Evolutionary conservation across 1,284 basidiomycete genomes (phyloP).

Genomic region (Schizopora paradoxa): DNA sequence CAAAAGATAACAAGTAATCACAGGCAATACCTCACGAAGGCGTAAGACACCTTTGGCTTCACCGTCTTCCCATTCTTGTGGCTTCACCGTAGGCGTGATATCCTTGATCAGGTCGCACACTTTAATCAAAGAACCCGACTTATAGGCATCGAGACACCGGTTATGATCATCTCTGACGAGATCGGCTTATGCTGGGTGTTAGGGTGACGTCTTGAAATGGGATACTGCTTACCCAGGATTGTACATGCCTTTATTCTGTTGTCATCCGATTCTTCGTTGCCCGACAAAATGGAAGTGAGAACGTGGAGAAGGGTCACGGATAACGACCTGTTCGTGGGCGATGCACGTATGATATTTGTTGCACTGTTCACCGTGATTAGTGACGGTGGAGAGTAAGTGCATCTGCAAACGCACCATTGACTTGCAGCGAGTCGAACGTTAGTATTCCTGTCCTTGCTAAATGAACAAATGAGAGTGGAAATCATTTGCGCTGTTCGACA

Average conservation of each 20-base stretch:
- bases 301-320: conserved; percentile 51
- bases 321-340: conserved; percentile 21
- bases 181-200: conserved; percentile 42
- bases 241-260: conserved; percentile 62
- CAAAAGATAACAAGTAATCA: background rate
- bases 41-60: conserved; percentile 55
- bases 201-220: background rate
- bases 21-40: conserved; percentile 54
- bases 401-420: conserved; percentile 43
- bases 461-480: conserved; percentile 38
- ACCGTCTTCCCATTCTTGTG: conserved; percentile 47
- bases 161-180: conserved; percentile 66
- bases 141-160: conserved; percentile 58
- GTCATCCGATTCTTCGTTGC: conserved; percentile 35
- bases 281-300: conserved; percentile 50
- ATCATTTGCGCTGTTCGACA: conserved; percentile 26
- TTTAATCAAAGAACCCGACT: conserved; percentile 52
- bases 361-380: conserved; percentile 34
- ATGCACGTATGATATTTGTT: conserved; percentile 52
- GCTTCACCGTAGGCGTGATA: conserved; percentile 44
- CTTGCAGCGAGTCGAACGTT: conserved; percentile 64
- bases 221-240: conserved; percentile 50
- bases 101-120: conserved; percentile 44
- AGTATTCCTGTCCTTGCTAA: conserved; percentile 48
- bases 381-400: background rate